These are phyloP conservation scores for Aspergillus transmontanensis DNA, from an alignment of 2,329 filamentous ascomycete species.

Conservation along the genomic window DNA sequence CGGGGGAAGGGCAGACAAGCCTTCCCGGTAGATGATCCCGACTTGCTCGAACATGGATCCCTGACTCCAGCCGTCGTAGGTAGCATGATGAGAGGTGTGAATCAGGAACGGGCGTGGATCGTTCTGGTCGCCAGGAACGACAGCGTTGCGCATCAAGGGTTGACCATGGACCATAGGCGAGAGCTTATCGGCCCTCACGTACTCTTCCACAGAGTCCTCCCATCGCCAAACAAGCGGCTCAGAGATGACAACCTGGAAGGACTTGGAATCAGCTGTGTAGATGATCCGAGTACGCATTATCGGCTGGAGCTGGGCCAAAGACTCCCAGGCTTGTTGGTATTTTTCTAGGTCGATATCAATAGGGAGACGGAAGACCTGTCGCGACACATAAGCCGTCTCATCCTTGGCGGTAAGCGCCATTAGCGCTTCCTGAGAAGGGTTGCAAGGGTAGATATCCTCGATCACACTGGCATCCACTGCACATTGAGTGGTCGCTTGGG, in stretches of 20 bases:
- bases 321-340: neutral
- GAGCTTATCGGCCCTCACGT: neutral
- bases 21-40: neutral
- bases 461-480: neutral
- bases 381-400: neutral
- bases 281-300: neutral
- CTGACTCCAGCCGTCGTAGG: slow-evolving; percentile 42
- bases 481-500: neutral
- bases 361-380: neutral
- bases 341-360: neutral
- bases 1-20: neutral
- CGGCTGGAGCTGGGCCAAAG: neutral
- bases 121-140: neutral
- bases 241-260: neutral
- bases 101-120: slow-evolving; percentile 28
- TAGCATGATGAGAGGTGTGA: slow-evolving; percentile 45
- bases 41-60: neutral
- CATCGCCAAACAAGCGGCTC: neutral
- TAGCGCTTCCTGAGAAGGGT: neutral
- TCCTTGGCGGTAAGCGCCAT: neutral
- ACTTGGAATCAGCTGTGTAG: neutral
- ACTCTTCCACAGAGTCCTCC: neutral
- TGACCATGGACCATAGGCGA: neutral
- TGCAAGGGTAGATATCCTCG: neutral
- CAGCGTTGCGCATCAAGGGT: slow-evolving; percentile 7